These are phyloP conservation scores for Funneliformis mosseae DNA, from an alignment of 192 early-diverging fungal genomes.

Conservation along the genomic window DNA sequence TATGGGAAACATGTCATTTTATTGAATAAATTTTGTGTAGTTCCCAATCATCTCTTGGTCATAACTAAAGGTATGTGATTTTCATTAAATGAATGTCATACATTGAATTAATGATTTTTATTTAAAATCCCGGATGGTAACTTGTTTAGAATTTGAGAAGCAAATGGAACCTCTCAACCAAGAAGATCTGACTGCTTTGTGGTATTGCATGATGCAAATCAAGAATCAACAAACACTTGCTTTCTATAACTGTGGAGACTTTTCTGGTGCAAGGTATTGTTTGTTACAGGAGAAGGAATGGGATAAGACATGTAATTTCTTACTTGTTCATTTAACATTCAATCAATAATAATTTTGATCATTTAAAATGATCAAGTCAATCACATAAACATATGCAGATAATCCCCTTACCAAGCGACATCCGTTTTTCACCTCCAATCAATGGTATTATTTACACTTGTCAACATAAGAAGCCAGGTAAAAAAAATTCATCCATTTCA, in stretches of 20 bases:
- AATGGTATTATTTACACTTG: slow-evolving; percentile 38
- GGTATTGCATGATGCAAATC: slow-evolving; percentile 40
- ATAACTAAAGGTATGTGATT: slow-evolving; percentile 55
- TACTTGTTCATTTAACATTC: not conserved
- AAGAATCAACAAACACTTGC: slow-evolving; percentile 42
- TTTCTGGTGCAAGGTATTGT: slow-evolving; percentile 54
- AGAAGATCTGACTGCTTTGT: slow-evolving; percentile 47
- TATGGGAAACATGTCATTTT: slow-evolving; percentile 47
- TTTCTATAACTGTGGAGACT: slow-evolving; percentile 61
- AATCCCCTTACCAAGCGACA: slow-evolving; percentile 41
- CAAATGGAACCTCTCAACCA: slow-evolving; percentile 55
- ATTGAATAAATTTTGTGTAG: slow-evolving; percentile 61
- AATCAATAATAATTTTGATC: not conserved
- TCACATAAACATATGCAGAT: slow-evolving; percentile 64
- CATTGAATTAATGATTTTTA: not conserved
- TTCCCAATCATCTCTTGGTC: slow-evolving; percentile 55
- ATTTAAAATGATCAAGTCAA: slow-evolving; percentile 45
- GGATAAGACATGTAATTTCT: not conserved
- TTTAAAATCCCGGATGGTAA: not conserved
- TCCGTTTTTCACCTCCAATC: slow-evolving; percentile 44
- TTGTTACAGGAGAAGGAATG: not conserved
- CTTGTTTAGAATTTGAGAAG: slow-evolving; percentile 47
- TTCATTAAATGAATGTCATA: not conserved
- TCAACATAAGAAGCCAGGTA: slow-evolving; percentile 45
- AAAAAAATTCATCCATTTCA: slow-evolving; percentile 6